Evolutionary conservation across 2,329 filamentous ascomycete species (phyloP), one percentile per base, ranked within the genome.

Genomic region (Delphinella strobiligena): DNA sequence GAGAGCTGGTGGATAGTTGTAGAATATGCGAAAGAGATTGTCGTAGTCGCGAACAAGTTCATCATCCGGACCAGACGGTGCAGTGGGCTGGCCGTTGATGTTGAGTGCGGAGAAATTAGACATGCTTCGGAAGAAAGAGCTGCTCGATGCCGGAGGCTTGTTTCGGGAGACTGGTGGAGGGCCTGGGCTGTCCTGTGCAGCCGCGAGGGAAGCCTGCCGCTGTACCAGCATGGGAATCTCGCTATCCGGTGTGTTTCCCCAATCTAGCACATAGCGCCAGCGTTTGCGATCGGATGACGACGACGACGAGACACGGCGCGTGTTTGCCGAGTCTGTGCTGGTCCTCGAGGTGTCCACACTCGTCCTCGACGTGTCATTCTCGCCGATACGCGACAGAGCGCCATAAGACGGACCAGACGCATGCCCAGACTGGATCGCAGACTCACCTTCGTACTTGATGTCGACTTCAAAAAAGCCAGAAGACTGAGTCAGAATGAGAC

Each of bases 11-110:
- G 86, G 68, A 58, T 93, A 84, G 60, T 95, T 94, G 69, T 96
- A 96, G 67, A 95, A 94, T 46, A 91, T 82, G 51, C 88, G 83
- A 59, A 96, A 93, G 16, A 96, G 72, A 58, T 95, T 95, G 58
- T 94, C 87, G 61, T 96, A 95, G 63, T 95, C 85, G 50, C 85
- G 83, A 34, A 95, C 71, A 16, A 87, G 72, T 47, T 93, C 84
- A 52, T 84, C 71, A 32, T 68, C 62, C 14, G 67, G 68, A 39
- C 85, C 75, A 34, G 75, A 70, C 11, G 49, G 44, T 2, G 50
- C 46, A 17, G 53, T 52, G 3, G 59, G 49, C n/a, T 40, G 37
- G 11, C 11, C 70, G 73, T 54, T 61, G 44, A 71, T 55, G 50
- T 69, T 63, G 40, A 72, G 58, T 36, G 69, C 69, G 47, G 65